Evolutionary conservation across 208 protist genomes (phyloP).

Genomic region (Trypanosoma mega): DNA sequence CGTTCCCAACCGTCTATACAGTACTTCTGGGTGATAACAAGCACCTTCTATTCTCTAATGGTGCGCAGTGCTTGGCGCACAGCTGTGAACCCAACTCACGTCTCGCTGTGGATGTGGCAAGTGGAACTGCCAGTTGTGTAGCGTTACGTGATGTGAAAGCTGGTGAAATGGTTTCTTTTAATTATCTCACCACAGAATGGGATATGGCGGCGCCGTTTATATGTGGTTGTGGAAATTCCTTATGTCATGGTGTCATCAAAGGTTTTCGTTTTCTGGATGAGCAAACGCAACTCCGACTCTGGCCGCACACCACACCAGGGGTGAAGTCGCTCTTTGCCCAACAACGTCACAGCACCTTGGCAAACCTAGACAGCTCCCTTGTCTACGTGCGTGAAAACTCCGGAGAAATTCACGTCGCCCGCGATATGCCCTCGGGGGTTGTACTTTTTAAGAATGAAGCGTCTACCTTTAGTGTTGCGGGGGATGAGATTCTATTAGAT

Average conservation of each 20-base stretch:
- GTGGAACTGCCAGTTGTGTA: conserved; percentile 62
- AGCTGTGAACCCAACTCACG: conserved; percentile 79
- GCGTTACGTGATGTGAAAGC: conserved; percentile 55
- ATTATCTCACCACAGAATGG: conserved; percentile 90
- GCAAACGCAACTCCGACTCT: conserved; percentile 55
- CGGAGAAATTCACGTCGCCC: conserved; percentile 40
- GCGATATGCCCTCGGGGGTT: conserved; percentile 61
- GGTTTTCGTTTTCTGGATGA: conserved; percentile 65
- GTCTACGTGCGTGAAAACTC: conserved; percentile 25
- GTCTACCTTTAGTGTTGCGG: conserved; percentile 31
- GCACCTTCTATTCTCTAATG: conserved; percentile 75
- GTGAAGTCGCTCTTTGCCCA: conserved; percentile 63
- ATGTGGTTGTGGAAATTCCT: conserved; percentile 56
- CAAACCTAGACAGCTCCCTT: conserved; percentile 54
- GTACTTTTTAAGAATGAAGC: conserved; percentile 48
- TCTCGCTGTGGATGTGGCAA: conserved; percentile 65
- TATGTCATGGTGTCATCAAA: conserved; percentile 60
- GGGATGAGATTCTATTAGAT: conserved; percentile 44
- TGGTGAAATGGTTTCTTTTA: conserved; percentile 75
- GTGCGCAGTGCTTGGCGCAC: conserved; percentile 79
- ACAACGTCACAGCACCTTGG: conserved; percentile 44
- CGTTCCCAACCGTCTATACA: conserved; percentile 83
- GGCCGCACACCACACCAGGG: conserved; percentile 49
- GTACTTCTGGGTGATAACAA: conserved; percentile 77
- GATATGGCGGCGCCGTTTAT: conserved; percentile 80